Base-by-base conservation (phyloP, 768 basidiomycete genomes). In the Galerina marginata region DNA sequence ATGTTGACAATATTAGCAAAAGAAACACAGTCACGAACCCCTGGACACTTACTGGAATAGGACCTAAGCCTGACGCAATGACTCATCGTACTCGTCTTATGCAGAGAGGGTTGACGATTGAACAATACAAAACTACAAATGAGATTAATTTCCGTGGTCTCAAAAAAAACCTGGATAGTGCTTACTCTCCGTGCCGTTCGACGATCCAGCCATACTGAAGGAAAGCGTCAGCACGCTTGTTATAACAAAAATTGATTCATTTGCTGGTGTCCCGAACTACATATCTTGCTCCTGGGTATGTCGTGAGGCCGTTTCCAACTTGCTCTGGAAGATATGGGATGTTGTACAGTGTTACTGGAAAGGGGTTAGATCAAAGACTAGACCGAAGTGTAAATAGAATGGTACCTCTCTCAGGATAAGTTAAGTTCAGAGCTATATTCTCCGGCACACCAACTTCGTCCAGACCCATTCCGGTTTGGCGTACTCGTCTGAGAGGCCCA, bases 121-220 rank as follows among this genome's bases (percentile, higher is more conserved):
- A 99, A 99, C 54, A 99, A 79, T 16, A 98, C 92, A 66, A 81
- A 95, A 70, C 93, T 95, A 61, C 9, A 6, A 38, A 40, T 55
- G 20, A 43, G 14, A 15, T 9, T 51, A 68, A 0, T 67, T 39
- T 42, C 38, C 37, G 20, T 38, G 15, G 6, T 65, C 29, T 38
- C 40, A 48, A 33, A 1, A 43, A 45, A 11, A 56, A 20, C 20
- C 40, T 10, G 11, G 25, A 42, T 14, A 48, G 2, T 1, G 87
- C 96, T 81, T 69, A 96, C 93, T 99, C 97, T 83, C 96, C 97
- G 78, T 99, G 97, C 16, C 97, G 82, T 77, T 99, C 97, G 2
- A 99, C 96, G 54, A 99, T 92, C 96, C 96, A 99, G 0, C 97
- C 97, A 69, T 95, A 98, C 71, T 98, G 95, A 56, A 99, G 79